Evolutionary conservation across 2,329 filamentous ascomycete species (phyloP), one percentile per base, ranked within the genome.

Genomic region (Exophiala xenobiotica): DNA sequence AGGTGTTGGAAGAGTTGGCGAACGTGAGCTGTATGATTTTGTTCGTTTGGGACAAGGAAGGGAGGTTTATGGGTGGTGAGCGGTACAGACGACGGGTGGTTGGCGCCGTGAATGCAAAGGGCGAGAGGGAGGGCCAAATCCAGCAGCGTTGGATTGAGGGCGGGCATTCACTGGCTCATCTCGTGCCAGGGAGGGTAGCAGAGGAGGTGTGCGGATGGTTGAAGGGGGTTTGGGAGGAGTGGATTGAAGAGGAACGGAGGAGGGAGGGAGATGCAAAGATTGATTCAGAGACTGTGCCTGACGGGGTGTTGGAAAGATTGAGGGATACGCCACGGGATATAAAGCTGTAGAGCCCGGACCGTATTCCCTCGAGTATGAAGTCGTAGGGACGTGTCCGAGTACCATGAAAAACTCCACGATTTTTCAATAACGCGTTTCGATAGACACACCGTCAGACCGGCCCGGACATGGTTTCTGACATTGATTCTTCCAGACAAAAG

Each of bases 111-210:
- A 22, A 35, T 6, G 38, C 46, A 6, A 14, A 31, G 11, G 33
- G 22, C 5, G n/a, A n/a, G 11, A 12, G 38, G 22, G 16, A 20
- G 16, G 23, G 37, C 22, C 40, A 46, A 7, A 29, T 51, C 22
- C 12, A 51, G 31, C 40, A 51, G 33, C 19, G 9, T 7, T 45
- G 27, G 11, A 41, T 51, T 16, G 20, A 35, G 4, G 26, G 35
- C 2, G 37, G 37, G n/a, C 46, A 49, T 33, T 49, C 46, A 7
- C 38, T 49, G 39, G 26, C 24, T 38, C 38, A 42, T 12, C 33
- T 49, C 11, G 46, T 33, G 3, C 46, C 46, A 7, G 33, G 16
- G 6, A 27, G 24, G 35, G 33, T 31, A 6, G 43, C 43, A 23
- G 43, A 46, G 14, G 31, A 27, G 6, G 27, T 14, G 5, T 9